Evolutionary conservation across 2,329 filamentous ascomycete species (phyloP).

Genomic region (Rhynchosporium graminicola): DNA sequence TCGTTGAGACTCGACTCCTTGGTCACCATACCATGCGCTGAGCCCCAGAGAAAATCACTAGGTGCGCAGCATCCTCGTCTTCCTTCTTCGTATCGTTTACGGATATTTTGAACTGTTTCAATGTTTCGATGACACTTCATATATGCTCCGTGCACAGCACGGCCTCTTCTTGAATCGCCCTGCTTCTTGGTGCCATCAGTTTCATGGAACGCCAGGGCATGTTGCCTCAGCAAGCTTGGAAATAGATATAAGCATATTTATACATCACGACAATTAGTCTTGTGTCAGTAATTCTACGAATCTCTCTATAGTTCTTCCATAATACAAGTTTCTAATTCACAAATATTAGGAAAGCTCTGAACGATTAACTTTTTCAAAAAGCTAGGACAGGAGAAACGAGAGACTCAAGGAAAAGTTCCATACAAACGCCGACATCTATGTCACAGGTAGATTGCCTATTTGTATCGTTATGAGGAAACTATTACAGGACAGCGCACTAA

Average conservation of each 20-base stretch:
- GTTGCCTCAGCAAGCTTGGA: conserved; percentile 29
- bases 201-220: conserved; percentile 23
- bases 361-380: too few species aligned
- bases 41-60: background rate
- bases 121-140: background rate
- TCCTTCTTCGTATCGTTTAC: conserved; percentile 1
- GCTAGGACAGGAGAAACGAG: too few species aligned
- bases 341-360: background rate
- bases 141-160: background rate
- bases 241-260: conserved; percentile 6
- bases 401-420: too few species aligned
- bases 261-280: background rate
- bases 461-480: too few species aligned
- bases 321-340: too few species aligned
- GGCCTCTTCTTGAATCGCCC: background rate
- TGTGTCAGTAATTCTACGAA: background rate
- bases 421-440: too few species aligned
- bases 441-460: too few species aligned
- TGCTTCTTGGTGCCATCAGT: conserved; percentile 1
- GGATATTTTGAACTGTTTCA: conserved; percentile 2
- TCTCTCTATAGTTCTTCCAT: background rate
- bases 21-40: background rate
- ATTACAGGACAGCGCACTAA: too few species aligned
- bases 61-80: background rate
- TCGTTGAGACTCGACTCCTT: background rate